Percentiles rank a stretch among this genome's conserved stretches.
Evolutionary conservation across 768 basidiomycete species (phyloP).

Genomic region (Leucosporidium scottii): DNA sequence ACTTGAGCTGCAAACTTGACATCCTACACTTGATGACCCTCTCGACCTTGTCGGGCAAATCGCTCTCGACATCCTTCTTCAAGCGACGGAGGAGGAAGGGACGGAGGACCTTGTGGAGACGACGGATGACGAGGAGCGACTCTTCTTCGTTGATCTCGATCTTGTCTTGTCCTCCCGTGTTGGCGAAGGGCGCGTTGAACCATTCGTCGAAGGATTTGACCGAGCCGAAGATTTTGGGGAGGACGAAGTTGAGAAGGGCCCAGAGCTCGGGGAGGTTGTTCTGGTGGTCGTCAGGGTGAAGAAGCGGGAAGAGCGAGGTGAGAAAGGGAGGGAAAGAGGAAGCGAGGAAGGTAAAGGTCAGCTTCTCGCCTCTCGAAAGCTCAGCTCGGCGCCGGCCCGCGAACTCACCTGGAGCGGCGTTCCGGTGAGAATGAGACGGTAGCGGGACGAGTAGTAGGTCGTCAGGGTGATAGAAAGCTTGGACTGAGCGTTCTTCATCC

Average conservation of each 20-base stretch:
- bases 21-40: slow-evolving; percentile 70
- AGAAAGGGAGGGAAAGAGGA: not conserved
- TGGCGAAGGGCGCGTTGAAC: slow-evolving; percentile 99
- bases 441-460: slow-evolving; percentile 78
- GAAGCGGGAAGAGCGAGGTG: slow-evolving; percentile 35
- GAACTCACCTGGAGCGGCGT: slow-evolving; percentile 81
- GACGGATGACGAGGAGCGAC: slow-evolving; percentile 90
- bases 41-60: slow-evolving; percentile 58
- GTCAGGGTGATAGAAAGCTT: slow-evolving; percentile 47
- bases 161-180: slow-evolving; percentile 94
- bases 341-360: no score
- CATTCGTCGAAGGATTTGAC: slow-evolving; percentile 99
- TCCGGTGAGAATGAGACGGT: slow-evolving; percentile 89
- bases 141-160: slow-evolving; percentile 99
- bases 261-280: slow-evolving; percentile 95
- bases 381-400: no score
- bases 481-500: slow-evolving; percentile 89
- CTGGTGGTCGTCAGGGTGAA: slow-evolving; percentile 59
- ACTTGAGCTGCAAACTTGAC: slow-evolving; percentile 55
- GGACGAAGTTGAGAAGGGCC: slow-evolving; percentile 91
- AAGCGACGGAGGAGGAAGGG: slow-evolving; percentile 90
- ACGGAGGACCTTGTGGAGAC: slow-evolving; percentile 70
- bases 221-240: slow-evolving; percentile 98
- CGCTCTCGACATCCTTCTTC: slow-evolving; percentile 86
- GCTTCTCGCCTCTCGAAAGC: no score